phyloP scores from a whole-genome alignment of 805 yeast species.

The Sungouiella blattae region DNA sequence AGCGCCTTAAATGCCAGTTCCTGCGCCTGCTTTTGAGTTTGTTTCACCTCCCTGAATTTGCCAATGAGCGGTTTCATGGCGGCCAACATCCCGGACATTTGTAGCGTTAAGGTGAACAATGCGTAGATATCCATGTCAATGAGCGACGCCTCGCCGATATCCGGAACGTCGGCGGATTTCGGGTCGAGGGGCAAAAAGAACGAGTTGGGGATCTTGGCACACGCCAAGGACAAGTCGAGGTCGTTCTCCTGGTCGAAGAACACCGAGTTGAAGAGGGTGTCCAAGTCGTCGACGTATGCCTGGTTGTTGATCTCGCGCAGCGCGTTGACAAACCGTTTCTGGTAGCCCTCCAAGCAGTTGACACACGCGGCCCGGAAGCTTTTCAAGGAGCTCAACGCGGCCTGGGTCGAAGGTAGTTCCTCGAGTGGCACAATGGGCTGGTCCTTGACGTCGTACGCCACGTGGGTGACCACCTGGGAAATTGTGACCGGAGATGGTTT shows the following conservation, averaged over 20 bases:
- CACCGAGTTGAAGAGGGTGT: constrained; percentile 16
- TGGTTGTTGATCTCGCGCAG: constrained; percentile 17
- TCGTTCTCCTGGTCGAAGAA: constrained; percentile 20
- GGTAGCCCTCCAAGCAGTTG: constrained; percentile 35
- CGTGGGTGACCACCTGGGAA: constrained; percentile 30
- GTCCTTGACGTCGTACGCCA: constrained; percentile 42
- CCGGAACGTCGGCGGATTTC: constrained; percentile 10
- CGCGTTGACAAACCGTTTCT: constrained; percentile 31
- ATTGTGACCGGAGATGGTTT: constrained; percentile 24
- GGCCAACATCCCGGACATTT: constrained; percentile 26
- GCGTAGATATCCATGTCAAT: constrained; percentile 39
- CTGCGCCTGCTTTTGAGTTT: constrained; percentile 7
- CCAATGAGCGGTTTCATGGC: constrained; percentile 17
- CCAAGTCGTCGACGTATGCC: constrained; percentile 18
- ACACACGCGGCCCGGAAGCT: constrained; percentile 24
- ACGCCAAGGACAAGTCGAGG: constrained; percentile 21
- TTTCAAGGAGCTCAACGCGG: constrained; percentile 17
- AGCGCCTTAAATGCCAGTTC: constrained; percentile 11
- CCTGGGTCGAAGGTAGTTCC: constrained; percentile 24
- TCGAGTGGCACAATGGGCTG: constrained; percentile 27
- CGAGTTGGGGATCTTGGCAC: constrained; percentile 3
- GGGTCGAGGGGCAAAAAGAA: constrained; percentile 14
- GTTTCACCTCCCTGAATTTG: constrained; percentile 9
- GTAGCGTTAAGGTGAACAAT: constrained; percentile 23
- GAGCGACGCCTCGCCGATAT: constrained; percentile 26